Base-by-base conservation (phyloP, 2,329 filamentous ascomycete genomes). In the Penicillium sp. region DNA sequence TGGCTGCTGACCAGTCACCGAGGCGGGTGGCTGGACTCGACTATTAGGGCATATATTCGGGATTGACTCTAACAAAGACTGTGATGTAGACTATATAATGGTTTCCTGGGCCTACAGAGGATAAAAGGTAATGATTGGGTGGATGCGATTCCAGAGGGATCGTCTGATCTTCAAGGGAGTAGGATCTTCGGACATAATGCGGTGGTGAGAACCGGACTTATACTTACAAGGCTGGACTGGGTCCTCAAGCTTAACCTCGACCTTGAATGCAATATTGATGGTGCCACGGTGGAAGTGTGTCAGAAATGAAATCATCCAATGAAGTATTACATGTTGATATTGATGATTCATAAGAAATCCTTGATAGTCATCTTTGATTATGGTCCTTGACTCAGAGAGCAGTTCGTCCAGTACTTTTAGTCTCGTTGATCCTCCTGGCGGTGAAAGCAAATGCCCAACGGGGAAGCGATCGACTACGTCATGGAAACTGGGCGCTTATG, bases 391-490 rank as follows among this genome's bases (percentile, higher is more conserved):
- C 40, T 40, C 51, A 22, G 50, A 13, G 12, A 38, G 15, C 28
- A n/a, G 24, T 47, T 17, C 44, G 44, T 28, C 22, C 4, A 45
- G 33, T 30, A 42, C 38, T 19, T 19, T 4, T 10, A 42, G 8
- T 40, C 1, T n/a, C 2, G 9, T 22, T 13, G 13, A 37, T 50
- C 33, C 9, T 53, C 28, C 57, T 58, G 44, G 63, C 56, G 64
- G 63, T 65, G 61, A 57, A 55, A 37, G 49, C 53, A 40, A 26
- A 35, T 56, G 49, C 63, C 62, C 17, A 58, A 68, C 38, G 22
- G 17, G 62, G 66, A 35, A 68, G 45, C 44, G 68, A 70, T 70
- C 68, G 59, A 62, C 65, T 68, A 65, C 65, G 65, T 69, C 66
- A 68, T 64, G 55, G 42, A 10, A 12, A 7, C 50, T 35, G 15